A percentile compares a stretch with the other conserved stretches of the same genome.
Conservation (phyloP, 169 alveolate species). For the Plasmodium gonderi region DNA sequence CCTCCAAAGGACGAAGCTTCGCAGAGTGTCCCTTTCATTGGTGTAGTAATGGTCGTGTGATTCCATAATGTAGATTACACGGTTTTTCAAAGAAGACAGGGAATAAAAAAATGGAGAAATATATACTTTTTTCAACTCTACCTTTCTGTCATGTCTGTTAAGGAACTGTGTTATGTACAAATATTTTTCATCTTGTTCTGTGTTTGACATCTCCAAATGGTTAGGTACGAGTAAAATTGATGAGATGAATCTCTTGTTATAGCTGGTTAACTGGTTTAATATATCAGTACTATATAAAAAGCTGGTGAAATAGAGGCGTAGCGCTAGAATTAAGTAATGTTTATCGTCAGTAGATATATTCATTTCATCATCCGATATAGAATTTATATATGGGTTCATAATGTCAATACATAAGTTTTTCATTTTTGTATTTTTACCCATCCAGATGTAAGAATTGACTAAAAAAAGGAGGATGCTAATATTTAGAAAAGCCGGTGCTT, state of each 20-base stretch:
- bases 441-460: neutral
- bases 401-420: conserved; percentile 9
- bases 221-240: neutral
- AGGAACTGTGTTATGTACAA: conserved; percentile 13
- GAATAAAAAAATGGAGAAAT: conserved; percentile 9
- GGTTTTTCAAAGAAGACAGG: conserved; percentile 25
- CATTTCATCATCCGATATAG: conserved; percentile 53
- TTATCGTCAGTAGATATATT: conserved; percentile 18
- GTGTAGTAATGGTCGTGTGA: neutral
- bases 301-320: conserved; percentile 17
- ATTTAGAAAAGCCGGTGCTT: conserved; percentile 44
- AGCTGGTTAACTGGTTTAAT: conserved; percentile 1
- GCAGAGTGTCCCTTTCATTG: conserved; percentile 13
- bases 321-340: neutral
- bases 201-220: neutral
- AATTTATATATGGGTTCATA: conserved; percentile 39
- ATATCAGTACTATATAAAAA: conserved; percentile 7
- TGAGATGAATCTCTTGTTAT: conserved; percentile 13
- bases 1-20: conserved; percentile 32
- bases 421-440: conserved; percentile 1
- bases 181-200: neutral
- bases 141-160: conserved; percentile 9
- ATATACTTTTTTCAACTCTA: conserved; percentile 1
- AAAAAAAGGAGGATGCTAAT: conserved; percentile 28
- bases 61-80: conserved; percentile 18